These are phyloP conservation scores for Racocetra persica DNA, from an alignment of 371 early-diverging fungal genomes.

Conservation along the genomic window DNA sequence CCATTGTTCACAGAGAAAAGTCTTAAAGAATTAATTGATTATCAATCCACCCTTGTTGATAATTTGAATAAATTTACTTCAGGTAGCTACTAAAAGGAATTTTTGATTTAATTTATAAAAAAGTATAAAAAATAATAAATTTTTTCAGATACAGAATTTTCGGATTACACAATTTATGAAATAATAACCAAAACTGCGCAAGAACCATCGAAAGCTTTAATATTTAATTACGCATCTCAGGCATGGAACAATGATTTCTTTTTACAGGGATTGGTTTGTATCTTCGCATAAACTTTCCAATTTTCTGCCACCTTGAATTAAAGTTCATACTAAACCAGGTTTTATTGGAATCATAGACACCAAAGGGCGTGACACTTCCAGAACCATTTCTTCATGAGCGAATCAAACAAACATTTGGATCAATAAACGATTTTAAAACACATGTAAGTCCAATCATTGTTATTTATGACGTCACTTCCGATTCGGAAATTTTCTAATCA, in stretches of 20 bases:
- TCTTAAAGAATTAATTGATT: slow-evolving; percentile 25
- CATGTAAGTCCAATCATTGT: slow-evolving; percentile 44
- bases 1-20: slow-evolving; percentile 32
- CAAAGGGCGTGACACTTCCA: too few relatives aligned
- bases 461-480: slow-evolving; percentile 44
- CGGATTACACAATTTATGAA: slow-evolving; percentile 45
- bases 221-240: slow-evolving; percentile 70
- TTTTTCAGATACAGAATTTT: slow-evolving; percentile 48
- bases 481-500: slow-evolving; percentile 52
- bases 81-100: background rate
- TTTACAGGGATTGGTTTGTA: slow-evolving; percentile 57
- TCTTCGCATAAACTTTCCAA: background rate
- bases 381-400: background rate
- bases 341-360: too few relatives aligned
- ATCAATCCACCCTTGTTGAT: slow-evolving; percentile 31
- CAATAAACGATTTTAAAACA: slow-evolving; percentile 41
- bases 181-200: slow-evolving; percentile 51
- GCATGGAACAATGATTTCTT: slow-evolving; percentile 73
- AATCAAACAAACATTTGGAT: slow-evolving; percentile 4
- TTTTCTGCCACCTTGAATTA: too few relatives aligned
- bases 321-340: too few relatives aligned
- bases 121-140: background rate
- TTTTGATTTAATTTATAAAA: background rate
- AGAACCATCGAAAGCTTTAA: slow-evolving; percentile 50
- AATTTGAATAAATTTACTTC: slow-evolving; percentile 31